Evolutionary conservation across 2,329 filamentous ascomycete genomes (phyloP).

Genomic region (Xylaria arbuscula): DNA sequence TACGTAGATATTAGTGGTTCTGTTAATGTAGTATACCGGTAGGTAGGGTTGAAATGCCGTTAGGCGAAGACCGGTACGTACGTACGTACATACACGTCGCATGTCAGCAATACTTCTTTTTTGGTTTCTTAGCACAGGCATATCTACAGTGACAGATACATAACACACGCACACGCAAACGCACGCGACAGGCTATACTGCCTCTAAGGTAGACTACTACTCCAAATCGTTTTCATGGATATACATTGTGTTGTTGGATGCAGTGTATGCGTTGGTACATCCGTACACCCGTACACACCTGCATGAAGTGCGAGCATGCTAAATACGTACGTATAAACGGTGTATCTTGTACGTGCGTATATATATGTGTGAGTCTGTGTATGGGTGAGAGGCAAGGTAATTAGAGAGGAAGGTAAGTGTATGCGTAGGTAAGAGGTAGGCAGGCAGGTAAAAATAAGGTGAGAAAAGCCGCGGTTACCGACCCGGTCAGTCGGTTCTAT

Average conservation of each 20-base stretch:
- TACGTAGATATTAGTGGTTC: not conserved
- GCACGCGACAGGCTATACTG: slow-evolving; percentile 15
- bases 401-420: not conserved
- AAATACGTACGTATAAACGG: slow-evolving; percentile 5
- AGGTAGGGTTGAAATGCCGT: slow-evolving; percentile 22
- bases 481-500: slow-evolving; percentile 23
- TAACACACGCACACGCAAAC: slow-evolving; percentile 17
- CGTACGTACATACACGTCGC: slow-evolving; percentile 20
- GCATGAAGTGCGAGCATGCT: slow-evolving; percentile 20
- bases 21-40: not conserved
- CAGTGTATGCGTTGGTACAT: slow-evolving; percentile 26
- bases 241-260: slow-evolving; percentile 20
- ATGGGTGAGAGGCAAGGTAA: not conserved
- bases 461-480: slow-evolving; percentile 33
- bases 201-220: slow-evolving; percentile 12
- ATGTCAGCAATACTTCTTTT: slow-evolving; percentile 31
- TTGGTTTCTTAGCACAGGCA: slow-evolving; percentile 4
- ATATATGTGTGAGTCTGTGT: slow-evolving; percentile 5
- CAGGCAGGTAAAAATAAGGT: slow-evolving; percentile 20
- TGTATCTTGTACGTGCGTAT: slow-evolving; percentile 13
- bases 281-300: slow-evolving; percentile 22
- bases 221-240: slow-evolving; percentile 27
- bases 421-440: too few species aligned
- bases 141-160: slow-evolving; percentile 6
- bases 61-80: slow-evolving; percentile 27